phyloP scores from a whole-genome alignment of 495 filamentous ascomycete genomes.

The Xylaria acuta region DNA sequence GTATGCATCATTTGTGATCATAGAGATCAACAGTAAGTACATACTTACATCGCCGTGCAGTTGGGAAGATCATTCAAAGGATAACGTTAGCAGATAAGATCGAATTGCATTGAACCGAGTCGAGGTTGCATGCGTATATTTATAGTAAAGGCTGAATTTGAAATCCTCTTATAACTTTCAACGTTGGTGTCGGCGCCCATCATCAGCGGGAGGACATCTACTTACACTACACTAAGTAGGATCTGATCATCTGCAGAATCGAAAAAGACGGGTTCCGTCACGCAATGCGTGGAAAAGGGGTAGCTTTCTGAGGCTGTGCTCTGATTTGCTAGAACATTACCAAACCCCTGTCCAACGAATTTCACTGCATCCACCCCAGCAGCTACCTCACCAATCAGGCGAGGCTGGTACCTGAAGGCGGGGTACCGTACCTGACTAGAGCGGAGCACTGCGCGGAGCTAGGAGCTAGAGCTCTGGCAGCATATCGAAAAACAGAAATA shows the following conservation, averaged over 20 bases:
- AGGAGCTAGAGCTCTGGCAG: conserved; percentile 1
- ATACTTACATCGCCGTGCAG: not conserved
- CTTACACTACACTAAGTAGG: too few species aligned
- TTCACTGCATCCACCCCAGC: not conserved
- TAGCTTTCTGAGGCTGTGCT: not conserved
- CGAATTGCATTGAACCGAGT: not conserved
- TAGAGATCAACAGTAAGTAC: not conserved
- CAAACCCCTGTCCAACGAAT: conserved; percentile 6
- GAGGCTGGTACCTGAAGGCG: conserved; percentile 18
- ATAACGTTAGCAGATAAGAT: not conserved
- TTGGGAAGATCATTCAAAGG: not conserved
- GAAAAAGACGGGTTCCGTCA: not conserved
- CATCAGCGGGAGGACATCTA: not conserved
- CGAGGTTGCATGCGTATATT: not conserved
- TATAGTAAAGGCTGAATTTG: not conserved
- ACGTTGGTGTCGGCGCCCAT: not conserved
- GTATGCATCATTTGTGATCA: not conserved
- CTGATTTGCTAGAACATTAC: conserved; percentile 6
- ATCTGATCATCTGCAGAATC: not conserved
- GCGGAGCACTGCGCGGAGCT: not conserved
- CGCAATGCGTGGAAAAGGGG: conserved; percentile 25
- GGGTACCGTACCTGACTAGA: conserved; percentile 15
- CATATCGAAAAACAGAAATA: conserved; percentile 21
- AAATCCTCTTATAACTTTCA: not conserved
- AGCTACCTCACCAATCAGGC: conserved; percentile 10